These are phyloP conservation scores for Kandelia obovata DNA, from an alignment of 345 rosid genomes.

Conservation along the genomic window DNA sequence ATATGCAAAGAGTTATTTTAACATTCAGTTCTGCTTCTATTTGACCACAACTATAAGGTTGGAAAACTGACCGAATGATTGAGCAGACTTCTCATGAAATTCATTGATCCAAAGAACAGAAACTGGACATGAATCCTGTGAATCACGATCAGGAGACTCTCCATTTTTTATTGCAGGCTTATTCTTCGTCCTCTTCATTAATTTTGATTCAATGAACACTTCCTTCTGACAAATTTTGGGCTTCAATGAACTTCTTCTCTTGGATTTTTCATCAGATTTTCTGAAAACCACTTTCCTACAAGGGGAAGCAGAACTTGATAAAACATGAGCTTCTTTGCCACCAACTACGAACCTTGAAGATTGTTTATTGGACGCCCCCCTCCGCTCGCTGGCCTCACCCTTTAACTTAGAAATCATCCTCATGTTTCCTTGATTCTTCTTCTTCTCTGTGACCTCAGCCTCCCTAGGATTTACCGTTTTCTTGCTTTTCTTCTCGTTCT, in stretches of 20 bases:
- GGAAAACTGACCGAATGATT: conserved; percentile 38
- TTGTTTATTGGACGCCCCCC: background rate
- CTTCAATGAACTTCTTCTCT: conserved; percentile 22
- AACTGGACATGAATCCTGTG: conserved; percentile 48
- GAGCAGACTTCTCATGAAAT: no score
- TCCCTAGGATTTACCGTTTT: conserved; percentile 6
- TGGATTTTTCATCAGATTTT: conserved; percentile 13
- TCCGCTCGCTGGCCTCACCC: no score
- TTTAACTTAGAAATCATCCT: conserved; percentile 19
- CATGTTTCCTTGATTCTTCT: conserved; percentile 34
- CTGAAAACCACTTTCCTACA: conserved; percentile 10
- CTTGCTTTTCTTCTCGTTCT: conserved; percentile 7
- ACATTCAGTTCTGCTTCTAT: no score
- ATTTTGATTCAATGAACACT: conserved; percentile 20
- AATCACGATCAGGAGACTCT: conserved; percentile 17
- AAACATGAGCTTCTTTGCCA: conserved; percentile 19
- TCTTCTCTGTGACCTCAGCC: conserved; percentile 13
- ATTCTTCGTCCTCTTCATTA: conserved; percentile 20
- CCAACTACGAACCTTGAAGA: conserved; percentile 19
- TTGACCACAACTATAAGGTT: no score
- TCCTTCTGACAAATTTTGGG: conserved; percentile 27
- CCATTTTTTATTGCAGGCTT: conserved; percentile 10
- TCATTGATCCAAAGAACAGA: conserved; percentile 31
- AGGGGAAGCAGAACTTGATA: conserved; percentile 11
- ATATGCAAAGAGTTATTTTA: no score